Base-by-base conservation (phyloP, 208 protist genomes). In the Leptomonas pyrrhocoris region DNA sequence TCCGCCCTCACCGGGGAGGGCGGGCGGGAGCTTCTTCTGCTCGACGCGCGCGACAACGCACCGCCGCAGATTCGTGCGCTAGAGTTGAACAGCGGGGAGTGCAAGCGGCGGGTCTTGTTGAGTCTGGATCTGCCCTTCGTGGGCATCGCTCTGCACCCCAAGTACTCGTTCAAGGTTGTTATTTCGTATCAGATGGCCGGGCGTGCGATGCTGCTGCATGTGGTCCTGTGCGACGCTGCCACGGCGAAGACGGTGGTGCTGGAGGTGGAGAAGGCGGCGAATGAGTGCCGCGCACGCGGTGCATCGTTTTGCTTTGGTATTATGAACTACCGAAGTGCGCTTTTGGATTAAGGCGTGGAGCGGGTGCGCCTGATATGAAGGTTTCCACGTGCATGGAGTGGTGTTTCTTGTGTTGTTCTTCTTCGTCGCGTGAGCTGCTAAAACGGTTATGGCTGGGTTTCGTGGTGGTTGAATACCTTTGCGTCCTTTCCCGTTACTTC, bases 51-150 rank as follows among this genome's bases (percentile, higher is more conserved):
- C 31, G 28, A 31, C 27, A 45, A 4, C 28, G 25, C 49, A 21
- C 48, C 49, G n/a, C 50, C 61, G 13, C 36, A 46, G 19, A 65
- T 74, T 30, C 50, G 60, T 11, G 31, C 61, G 36, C 60, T 58
- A 28, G 60, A 75, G 40, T 42, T 75, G 4, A 42, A 28, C 25
- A 55, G 48, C 15, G 75, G 68, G 0, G 42, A 59, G 48, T 73
- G 57, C 57, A 72, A 68, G 67, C 63, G 75, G 49, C 68, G 68
- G 16, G 80, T 91, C 1, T 43, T 88, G 18, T 60, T 87, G 27
- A 68, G 80, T 25, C 61, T 87, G 5, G 77, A 86, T 43, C 45
- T 81, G 18, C 75, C 77, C 45, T 92, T 83, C 31, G 68, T 85
- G 12, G 68, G 65, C 16, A 48, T 74, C 25, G 42, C 31, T 13